Evolutionary conservation across 1,139 yeast species (phyloP), one percentile per base, ranked within the genome.

Genomic region (Debaryomyces sp.): DNA sequence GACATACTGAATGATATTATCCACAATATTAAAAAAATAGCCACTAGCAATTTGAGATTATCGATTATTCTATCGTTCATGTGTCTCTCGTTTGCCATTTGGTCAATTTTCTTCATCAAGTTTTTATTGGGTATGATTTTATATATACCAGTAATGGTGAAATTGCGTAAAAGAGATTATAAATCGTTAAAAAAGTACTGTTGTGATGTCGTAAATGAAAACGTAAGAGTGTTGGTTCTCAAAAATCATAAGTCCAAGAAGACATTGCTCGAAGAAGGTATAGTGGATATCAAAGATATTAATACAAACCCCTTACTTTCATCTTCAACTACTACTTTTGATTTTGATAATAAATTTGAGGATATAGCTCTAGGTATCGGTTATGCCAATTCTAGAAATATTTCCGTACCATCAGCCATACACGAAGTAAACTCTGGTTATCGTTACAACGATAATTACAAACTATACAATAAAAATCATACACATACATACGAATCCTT

Each of bases 31-130:
- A 70, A 74, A 53, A 55, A 66, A 2, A 81, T 89, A 33, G 94
- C 95, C 15, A 65, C 72, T 22, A 71, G 80, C 9, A 85, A 88
- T 60, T 68, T 81, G 50, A 70, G 77, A 41, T 87, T 89, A 58
- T 89, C 96, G 3, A 71, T 90, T 15, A 79, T 89, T 43, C 64
- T 90, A 30, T 81, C 90, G 27, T 78, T 88, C 57, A 89, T 89
- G 92, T 74, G 87, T 44, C 76, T 87, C 52, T 88, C 96, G 3
- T 79, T 89, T 57, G 66, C 80, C n/a, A 77, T 90, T 58, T 90
- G 92, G 91, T 74, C 84, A 12, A 68, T 87, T 49, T 87, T 87
- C 72, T 79, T 89, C 51, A 66, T 81, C 50, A 78, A 80, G 59
- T 80, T 89, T 54, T 57, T 79, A 23, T 58, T 81, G 50, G 95